Base-by-base conservation (phyloP, 345 rosid species). In the Moricandia arvensis region DNA sequence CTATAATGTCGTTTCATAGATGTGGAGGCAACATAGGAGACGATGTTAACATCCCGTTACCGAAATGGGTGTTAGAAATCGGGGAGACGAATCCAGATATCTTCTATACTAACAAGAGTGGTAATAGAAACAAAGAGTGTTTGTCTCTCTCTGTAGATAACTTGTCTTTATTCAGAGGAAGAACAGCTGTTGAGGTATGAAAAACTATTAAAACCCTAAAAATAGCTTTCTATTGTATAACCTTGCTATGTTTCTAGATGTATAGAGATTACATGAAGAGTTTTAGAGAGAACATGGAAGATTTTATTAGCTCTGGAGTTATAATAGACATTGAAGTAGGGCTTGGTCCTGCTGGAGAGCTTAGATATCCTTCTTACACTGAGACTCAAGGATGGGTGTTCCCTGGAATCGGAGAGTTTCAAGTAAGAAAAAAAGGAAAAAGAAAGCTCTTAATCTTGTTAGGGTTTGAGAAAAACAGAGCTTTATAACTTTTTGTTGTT, bases 21-120 rank as follows among this genome's bases (percentile, higher is more conserved):
- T 93, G 98, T 53, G 97, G 98, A 57, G 97, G 96, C 2, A 93
- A 93, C 65, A 61, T 93, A 15, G 96, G 98, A 57, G 96, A 94
- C 71, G 87, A 15, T 58, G 90, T 91, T 31, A 76, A 79, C 71
- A 94, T 94, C 55, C 89, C 95, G 0, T 73, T 94, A 68, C 98
- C 97, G 27, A 61, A 84, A 45, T 94, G 96, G 97, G 85, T 94
- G 3, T 84, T 86, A 8, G 84, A 87, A 1, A 62, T 94, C 7
- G 95, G 90, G 26, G 88, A 86, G 60, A 67, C 82, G 34, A 69
- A 88, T 81, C 93, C 90, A 12, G 93, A 94, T 69, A 85, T 91
- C 73, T 94, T 94, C 63, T 90, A 87, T 80, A 88, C 90, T 21
- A 81, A 88, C 66, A 80, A 75, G 73, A 68, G 9, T 11, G 93